phyloP scores from a whole-genome alignment of 2,329 filamentous ascomycete genomes.

The Pseudocercospora crystallina region DNA sequence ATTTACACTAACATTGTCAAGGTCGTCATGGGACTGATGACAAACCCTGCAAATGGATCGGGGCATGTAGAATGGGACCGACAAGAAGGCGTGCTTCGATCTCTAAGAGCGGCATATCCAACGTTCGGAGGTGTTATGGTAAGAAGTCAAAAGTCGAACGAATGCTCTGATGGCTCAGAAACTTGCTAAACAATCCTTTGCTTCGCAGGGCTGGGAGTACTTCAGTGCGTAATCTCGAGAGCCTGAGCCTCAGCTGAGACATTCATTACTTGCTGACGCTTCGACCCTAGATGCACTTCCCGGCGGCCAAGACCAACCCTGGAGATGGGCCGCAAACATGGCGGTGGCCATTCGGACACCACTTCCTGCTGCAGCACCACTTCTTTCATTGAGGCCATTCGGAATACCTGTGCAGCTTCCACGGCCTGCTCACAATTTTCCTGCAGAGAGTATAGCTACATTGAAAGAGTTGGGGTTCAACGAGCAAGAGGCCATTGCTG shows the following conservation, averaged over 20 bases:
- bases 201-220: conserved; percentile 74
- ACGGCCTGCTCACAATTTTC: conserved; percentile 39
- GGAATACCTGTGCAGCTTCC: conserved; percentile 31
- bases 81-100: conserved; percentile 57
- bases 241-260: too few relatives aligned
- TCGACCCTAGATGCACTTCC: conserved; percentile 58
- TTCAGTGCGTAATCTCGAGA: conserved; percentile 53
- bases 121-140: conserved; percentile 79
- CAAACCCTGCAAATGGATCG: conserved; percentile 66
- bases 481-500: conserved; percentile 47
- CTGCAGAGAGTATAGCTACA: conserved; percentile 42
- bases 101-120: conserved; percentile 60
- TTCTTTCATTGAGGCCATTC: conserved; percentile 35
- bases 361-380: conserved; percentile 24
- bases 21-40: conserved; percentile 78
- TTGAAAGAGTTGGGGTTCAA: conserved; percentile 49
- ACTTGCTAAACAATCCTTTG: too few relatives aligned
- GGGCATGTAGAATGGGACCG: conserved; percentile 60
- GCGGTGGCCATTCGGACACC: conserved; percentile 44
- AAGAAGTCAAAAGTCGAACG: too few relatives aligned
- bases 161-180: too few relatives aligned
- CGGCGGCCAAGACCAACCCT: conserved; percentile 62
- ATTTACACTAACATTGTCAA: too few relatives aligned
- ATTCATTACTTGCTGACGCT: too few relatives aligned
- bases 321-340: conserved; percentile 76